Evolutionary conservation across 257 asterid genomes (phyloP).

Genomic region (Lavandula angustifolia): DNA sequence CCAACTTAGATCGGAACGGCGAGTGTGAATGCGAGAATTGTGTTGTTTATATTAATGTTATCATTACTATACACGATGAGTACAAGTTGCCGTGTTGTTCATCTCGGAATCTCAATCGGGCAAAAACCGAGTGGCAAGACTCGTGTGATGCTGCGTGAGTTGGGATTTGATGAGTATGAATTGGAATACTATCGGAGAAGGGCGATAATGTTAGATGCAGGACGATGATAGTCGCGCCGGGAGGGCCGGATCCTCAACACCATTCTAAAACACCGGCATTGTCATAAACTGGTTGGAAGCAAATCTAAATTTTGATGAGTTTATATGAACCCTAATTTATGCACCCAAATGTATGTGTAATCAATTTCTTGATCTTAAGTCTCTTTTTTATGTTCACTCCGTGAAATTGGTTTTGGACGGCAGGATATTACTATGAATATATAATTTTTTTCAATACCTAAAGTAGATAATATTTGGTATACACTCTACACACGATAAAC

Average conservation of each 20-base stretch:
- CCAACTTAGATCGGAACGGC: conserved; percentile 5
- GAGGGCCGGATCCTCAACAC: conserved; percentile 54
- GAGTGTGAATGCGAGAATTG: not conserved
- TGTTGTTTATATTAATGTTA: conserved; percentile 22
- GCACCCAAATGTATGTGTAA: no score
- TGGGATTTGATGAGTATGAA: conserved; percentile 42
- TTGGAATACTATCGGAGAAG: conserved; percentile 45
- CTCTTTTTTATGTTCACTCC: no score
- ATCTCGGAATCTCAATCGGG: not conserved
- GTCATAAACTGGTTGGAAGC: not conserved
- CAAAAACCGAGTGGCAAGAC: not conserved
- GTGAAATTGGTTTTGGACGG: no score
- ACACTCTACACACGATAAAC: no score
- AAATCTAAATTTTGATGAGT: not conserved
- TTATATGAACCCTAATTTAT: not conserved
- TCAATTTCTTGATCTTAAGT: no score
- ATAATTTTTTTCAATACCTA: no score
- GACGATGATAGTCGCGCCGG: conserved; percentile 43
- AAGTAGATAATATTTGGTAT: no score
- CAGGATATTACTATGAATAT: no score
- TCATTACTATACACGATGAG: not conserved
- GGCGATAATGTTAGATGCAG: conserved; percentile 27
- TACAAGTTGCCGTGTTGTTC: conserved; percentile 4
- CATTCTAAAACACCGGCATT: conserved; percentile 35
- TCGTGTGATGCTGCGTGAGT: conserved; percentile 24